Evolutionary conservation across 495 filamentous ascomycete species (phyloP), one percentile per base, ranked within the genome.

Genomic region (Penicillium macrosclerotiorum): DNA sequence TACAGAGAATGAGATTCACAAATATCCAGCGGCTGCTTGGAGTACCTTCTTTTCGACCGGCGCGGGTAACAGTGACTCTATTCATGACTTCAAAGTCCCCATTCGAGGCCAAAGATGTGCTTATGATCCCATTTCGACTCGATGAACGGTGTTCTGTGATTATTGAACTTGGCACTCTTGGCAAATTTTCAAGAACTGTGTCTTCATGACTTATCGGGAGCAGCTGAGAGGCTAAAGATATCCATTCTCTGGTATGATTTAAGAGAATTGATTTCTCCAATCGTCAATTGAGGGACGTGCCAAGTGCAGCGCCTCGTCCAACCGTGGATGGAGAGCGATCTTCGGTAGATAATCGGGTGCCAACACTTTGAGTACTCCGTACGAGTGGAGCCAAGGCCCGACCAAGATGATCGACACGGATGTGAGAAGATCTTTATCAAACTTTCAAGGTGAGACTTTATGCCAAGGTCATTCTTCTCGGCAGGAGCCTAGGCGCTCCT

Each of bases 291-390:
- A 4, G 25, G 11, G 35, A 32, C 18, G 11, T 32, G 36, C 44
- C 44, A 47, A 47, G 44, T 20, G 27, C 23, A 19, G 35, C 36
- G 44, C 35, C 44, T 47, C 44, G n/a, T n/a, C n/a, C n/a, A n/a
- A 11, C 26, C 19, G 26, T 16, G 25, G 13, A 4, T 3, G 14
- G 20, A n/a, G 12, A 6, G n/a, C 4, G 23, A 3, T 14, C 17
- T 23, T 47, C 7, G 39, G 38, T 47, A 17, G 26, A 8, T 34
- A 31, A 30, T 17, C 8, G 30, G 13, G 17, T n/a, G n/a, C n/a
- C n/a, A n/a, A n/a, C n/a, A n/a, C n/a, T n/a, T n/a, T n/a, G n/a
- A n/a, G n/a, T n/a, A n/a, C n/a, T n/a, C n/a, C n/a, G n/a, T n/a
- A n/a, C n/a, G n/a, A n/a, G 17, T 22, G 8, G 5, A 23, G 42